Evolutionary conservation across 768 basidiomycete genomes (phyloP).

Genomic region (Saitozyma sp.): DNA sequence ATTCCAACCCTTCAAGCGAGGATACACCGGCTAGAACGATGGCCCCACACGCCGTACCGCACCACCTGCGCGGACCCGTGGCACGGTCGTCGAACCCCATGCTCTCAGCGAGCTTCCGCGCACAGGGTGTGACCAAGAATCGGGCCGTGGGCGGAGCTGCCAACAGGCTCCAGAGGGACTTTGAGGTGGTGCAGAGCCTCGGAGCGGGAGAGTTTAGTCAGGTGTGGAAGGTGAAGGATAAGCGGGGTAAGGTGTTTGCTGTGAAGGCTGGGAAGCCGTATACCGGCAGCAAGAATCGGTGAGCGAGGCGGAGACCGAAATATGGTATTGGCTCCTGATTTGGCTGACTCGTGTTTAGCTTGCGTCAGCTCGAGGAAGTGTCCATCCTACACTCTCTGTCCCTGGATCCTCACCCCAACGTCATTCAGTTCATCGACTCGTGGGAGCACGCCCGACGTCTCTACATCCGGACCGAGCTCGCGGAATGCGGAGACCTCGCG

Average conservation of each 20-base stretch:
- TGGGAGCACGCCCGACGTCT: conserved; percentile 91
- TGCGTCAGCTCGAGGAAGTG: conserved; percentile 88
- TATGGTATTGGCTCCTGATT: neutral
- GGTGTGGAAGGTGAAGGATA: conserved; percentile 67
- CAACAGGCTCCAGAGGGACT: conserved; percentile 69
- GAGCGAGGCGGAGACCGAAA: conserved; percentile 35
- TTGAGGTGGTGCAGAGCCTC: conserved; percentile 73
- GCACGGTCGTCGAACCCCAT: conserved; percentile 49
- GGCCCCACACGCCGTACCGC: conserved; percentile 1
- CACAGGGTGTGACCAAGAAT: neutral
- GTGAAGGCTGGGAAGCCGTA: conserved; percentile 84
- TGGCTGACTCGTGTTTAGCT: conserved; percentile 24
- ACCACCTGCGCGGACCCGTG: conserved; percentile 23
- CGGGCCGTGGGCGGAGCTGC: conserved; percentile 4
- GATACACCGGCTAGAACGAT: too few species aligned
- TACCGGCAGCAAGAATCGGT: conserved; percentile 88
- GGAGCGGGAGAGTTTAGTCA: conserved; percentile 93
- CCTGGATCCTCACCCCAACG: conserved; percentile 60
- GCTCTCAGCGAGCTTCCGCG: conserved; percentile 41
- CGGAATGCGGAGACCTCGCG: conserved; percentile 81
- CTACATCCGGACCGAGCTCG: conserved; percentile 91
- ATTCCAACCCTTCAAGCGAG: neutral
- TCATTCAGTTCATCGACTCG: conserved; percentile 84
- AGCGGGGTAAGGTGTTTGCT: conserved; percentile 62
- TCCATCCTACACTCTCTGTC: conserved; percentile 79